phyloP scores from a whole-genome alignment of 2,329 filamentous ascomycete genomes.

The Penicillium digitatum region DNA sequence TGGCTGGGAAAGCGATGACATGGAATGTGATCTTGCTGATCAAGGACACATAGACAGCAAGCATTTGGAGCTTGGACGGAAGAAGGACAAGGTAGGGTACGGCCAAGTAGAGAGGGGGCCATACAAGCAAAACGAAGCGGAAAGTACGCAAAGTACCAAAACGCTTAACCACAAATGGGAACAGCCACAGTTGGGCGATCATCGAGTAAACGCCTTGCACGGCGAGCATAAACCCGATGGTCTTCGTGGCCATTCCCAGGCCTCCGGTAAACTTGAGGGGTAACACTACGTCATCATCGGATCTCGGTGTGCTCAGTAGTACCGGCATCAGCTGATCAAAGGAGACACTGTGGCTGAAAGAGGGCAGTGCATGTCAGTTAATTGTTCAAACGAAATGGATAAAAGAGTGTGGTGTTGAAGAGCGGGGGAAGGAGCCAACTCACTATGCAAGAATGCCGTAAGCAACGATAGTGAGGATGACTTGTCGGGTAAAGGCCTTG shows the following conservation, averaged over 20 bases:
- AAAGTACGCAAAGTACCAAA: constrained; percentile 79
- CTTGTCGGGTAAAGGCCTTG: constrained; percentile 75
- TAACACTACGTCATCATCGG: constrained; percentile 52
- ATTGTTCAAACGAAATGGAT: constrained; percentile 42
- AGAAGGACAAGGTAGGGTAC: constrained; percentile 87
- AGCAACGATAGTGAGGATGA: constrained; percentile 80
- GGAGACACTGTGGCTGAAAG: constrained; percentile 82
- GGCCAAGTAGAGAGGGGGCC: constrained; percentile 81
- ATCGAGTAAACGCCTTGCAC: constrained; percentile 88
- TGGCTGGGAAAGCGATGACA: constrained; percentile 85
- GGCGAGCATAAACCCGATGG: constrained; percentile 82
- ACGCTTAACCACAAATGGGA: constrained; percentile 69
- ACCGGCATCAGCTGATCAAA: constrained; percentile 93
- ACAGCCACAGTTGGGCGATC: constrained; percentile 76
- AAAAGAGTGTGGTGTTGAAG: neutral
- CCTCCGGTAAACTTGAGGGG: constrained; percentile 89
- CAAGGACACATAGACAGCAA: constrained; percentile 71
- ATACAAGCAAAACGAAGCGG: constrained; percentile 72
- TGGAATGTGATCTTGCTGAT: constrained; percentile 92
- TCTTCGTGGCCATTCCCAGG: constrained; percentile 75
- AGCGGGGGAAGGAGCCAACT: constrained; percentile 45
- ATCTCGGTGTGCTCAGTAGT: constrained; percentile 70
- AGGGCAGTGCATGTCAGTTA: constrained; percentile 28
- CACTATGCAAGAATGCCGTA: constrained; percentile 94
- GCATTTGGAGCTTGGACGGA: constrained; percentile 65